Conservation (phyloP, 768 basidiomycete species). For the Trametes gibbosa region DNA sequence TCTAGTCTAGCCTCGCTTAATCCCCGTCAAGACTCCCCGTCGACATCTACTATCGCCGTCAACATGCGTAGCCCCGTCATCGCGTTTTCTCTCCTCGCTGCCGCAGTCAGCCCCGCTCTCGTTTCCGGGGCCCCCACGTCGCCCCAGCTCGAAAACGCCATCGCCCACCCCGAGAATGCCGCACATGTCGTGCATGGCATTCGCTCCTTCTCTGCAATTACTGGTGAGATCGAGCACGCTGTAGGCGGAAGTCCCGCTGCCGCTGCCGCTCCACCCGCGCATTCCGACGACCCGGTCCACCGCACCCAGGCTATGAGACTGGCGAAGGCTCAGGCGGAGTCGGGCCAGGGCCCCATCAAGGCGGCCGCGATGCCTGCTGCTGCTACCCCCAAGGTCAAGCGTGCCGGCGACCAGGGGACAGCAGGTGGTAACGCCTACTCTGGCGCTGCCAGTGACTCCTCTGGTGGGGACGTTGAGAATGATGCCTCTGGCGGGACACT, state of each 20-base stretch:
- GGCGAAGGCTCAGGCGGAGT: slow-evolving; percentile 7
- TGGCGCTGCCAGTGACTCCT: slow-evolving; percentile 21
- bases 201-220: not conserved
- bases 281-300: not conserved
- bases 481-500: not conserved
- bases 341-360: not conserved
- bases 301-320: slow-evolving; percentile 16
- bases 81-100: slow-evolving; percentile 30
- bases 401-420: slow-evolving; percentile 20
- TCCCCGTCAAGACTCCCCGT: slow-evolving; percentile 19
- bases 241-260: not conserved
- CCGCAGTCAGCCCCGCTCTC: slow-evolving; percentile 30
- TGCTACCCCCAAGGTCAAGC: slow-evolving; percentile 13
- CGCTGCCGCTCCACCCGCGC: not conserved
- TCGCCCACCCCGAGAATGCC: slow-evolving; percentile 9
- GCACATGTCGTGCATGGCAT: slow-evolving; percentile 4
- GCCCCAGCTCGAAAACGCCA: slow-evolving; percentile 20
- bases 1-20: slow-evolving; percentile 29
- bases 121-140: slow-evolving; percentile 28
- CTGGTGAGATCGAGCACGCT: not conserved
- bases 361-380: not conserved
- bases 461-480: slow-evolving; percentile 23
- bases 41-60: slow-evolving; percentile 14
- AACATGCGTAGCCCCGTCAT: slow-evolving; percentile 33
- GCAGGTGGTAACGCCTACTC: slow-evolving; percentile 30